Percentiles rank a stretch among this genome's conserved stretches.
These are phyloP conservation scores for Solioccasus polychromus DNA, from an alignment of 768 basidiomycete species.

Conservation along the genomic window DNA sequence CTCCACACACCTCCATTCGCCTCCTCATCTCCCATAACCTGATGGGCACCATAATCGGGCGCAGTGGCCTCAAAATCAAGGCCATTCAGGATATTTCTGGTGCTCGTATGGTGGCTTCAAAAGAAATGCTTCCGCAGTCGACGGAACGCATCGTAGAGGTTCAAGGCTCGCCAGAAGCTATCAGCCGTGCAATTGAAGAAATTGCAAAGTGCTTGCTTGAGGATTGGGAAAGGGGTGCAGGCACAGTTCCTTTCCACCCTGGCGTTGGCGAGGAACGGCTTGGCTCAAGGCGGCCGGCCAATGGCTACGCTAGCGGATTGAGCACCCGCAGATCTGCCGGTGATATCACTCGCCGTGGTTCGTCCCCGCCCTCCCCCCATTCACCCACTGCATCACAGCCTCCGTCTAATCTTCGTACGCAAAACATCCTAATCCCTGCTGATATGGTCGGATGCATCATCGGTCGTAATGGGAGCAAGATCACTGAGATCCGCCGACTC, in stretches of 20 bases:
- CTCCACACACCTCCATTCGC: constrained; percentile 81
- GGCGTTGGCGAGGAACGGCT: constrained; percentile 73
- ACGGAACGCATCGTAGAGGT: constrained; percentile 99
- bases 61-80: constrained; percentile 96
- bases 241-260: constrained; percentile 95
- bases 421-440: constrained; percentile 98
- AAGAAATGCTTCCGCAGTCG: constrained; percentile 99
- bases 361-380: constrained; percentile 36
- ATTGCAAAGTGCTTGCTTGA: constrained; percentile 94
- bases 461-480: constrained; percentile 95
- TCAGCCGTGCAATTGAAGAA: constrained; percentile 91
- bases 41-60: constrained; percentile 98
- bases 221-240: constrained; percentile 92
- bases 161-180: constrained; percentile 88
- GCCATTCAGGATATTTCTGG: constrained; percentile 96
- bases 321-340: constrained; percentile 65
- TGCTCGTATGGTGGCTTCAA: constrained; percentile 97
- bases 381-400: constrained; percentile 52
- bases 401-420: constrained; percentile 86
- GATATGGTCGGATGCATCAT: constrained; percentile 99
- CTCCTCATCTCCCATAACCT: constrained; percentile 98
- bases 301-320: constrained; percentile 50
- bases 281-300: constrained; percentile 46
- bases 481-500: constrained; percentile 97
- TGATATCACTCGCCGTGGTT: constrained; percentile 44